Evolutionary conservation across 2,329 filamentous ascomycete species (phyloP).

Genomic region (Macrophomina phaseolina): DNA sequence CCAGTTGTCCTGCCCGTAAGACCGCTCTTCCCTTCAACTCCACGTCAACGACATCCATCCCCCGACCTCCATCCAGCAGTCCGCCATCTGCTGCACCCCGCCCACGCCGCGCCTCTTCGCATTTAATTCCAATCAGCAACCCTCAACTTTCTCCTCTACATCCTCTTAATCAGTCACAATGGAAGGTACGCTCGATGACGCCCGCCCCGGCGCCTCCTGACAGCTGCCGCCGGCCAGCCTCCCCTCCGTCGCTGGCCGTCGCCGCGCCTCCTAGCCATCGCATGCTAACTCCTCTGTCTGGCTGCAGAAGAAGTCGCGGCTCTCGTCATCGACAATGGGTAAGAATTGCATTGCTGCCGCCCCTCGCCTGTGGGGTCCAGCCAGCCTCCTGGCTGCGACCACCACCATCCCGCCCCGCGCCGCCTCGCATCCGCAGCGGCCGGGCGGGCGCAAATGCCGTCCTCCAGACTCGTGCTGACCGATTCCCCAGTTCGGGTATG

Average conservation of each 20-base stretch:
- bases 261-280: conserved; percentile 16
- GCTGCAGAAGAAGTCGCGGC: conserved; percentile 97
- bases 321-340: conserved; percentile 99
- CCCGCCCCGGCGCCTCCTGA: conserved; percentile 35
- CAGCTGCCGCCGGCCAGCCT: conserved; percentile 27
- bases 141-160: conserved; percentile 31
- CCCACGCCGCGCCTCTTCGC: conserved; percentile 32
- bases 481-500: conserved; percentile 88
- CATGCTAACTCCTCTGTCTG: conserved; percentile 41
- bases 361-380: conserved; percentile 45
- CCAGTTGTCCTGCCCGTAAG: conserved; percentile 42
- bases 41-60: conserved; percentile 28
- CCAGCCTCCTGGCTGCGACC: conserved; percentile 27
- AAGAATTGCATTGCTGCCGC: conserved; percentile 62
- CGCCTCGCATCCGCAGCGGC: conserved; percentile 21
- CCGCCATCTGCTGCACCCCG: conserved; percentile 34
- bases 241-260: neutral
- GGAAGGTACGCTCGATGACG: conserved; percentile 65
- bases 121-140: conserved; percentile 18
- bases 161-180: conserved; percentile 53
- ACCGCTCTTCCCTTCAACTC: conserved; percentile 45
- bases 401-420: conserved; percentile 10
- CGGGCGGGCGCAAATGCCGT: conserved; percentile 5
- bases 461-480: conserved; percentile 41
- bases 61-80: conserved; percentile 26